Evolutionary conservation across 192 early-diverging fungal species (phyloP).

Genomic region (Linnemannia hyalina): DNA sequence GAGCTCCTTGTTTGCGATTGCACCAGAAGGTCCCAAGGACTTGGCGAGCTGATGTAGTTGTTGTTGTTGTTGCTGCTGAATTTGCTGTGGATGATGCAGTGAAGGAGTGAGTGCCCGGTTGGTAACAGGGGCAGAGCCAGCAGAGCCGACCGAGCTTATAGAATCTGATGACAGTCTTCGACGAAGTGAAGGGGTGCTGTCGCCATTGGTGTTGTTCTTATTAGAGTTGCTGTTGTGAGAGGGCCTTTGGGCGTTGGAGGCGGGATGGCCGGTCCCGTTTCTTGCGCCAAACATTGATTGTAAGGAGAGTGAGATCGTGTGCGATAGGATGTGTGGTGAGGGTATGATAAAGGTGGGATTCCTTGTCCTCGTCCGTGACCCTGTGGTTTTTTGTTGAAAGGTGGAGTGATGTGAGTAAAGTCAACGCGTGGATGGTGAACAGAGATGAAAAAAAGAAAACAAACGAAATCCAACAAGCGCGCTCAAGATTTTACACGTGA

Average conservation of each 20-base stretch:
- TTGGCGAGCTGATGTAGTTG: not conserved
- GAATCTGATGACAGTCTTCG: constrained; percentile 41
- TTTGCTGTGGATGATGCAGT: not conserved
- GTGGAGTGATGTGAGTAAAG: not conserved
- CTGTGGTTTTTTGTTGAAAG: not conserved
- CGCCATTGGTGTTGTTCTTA: constrained; percentile 1
- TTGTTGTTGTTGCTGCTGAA: constrained; percentile 1
- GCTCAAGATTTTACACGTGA: not conserved
- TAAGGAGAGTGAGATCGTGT: not conserved
- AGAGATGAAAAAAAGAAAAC: not conserved
- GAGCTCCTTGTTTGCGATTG: constrained; percentile 65
- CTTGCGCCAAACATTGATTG: constrained; percentile 44
- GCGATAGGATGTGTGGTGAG: not conserved
- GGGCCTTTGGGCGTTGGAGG: constrained; percentile 16
- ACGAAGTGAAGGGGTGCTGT: not conserved
- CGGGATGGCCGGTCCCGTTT: constrained; percentile 34
- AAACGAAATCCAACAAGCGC: not conserved
- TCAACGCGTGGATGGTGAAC: not conserved
- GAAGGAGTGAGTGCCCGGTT: not conserved
- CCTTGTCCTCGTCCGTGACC: not conserved
- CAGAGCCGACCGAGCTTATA: constrained; percentile 24
- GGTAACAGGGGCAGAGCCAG: not conserved
- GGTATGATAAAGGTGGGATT: not conserved
- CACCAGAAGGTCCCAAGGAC: not conserved
- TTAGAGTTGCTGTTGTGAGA: not conserved